phyloP scores from a whole-genome alignment of 352 stramenopile species.

The Pythium phragmitis region DNA sequence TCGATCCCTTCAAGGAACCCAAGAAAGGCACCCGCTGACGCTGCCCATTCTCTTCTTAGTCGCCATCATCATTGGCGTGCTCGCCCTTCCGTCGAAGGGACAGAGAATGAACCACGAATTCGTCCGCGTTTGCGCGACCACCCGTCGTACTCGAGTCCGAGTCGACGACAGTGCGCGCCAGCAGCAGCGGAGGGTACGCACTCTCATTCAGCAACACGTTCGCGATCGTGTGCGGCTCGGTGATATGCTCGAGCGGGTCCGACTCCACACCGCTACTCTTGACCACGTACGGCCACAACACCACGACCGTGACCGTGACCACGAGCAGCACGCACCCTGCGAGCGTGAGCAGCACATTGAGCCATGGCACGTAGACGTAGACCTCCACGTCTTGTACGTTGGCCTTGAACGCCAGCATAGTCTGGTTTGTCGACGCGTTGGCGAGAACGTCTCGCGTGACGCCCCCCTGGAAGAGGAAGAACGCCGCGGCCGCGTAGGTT shows the following conservation, averaged over 20 bases:
- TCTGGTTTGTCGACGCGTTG: background rate
- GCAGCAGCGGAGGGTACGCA: background rate
- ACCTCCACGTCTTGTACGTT: background rate
- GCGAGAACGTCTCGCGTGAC: constrained; percentile 1
- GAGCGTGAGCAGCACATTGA: constrained; percentile 1
- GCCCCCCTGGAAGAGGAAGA: constrained; percentile 1
- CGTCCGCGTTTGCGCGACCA: background rate
- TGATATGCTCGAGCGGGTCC: background rate
- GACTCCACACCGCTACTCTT: background rate
- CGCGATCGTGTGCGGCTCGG: background rate
- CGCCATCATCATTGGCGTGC: background rate
- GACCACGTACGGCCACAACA: background rate
- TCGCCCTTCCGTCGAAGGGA: background rate
- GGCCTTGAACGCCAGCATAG: background rate
- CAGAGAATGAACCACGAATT: background rate
- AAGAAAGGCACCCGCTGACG: too few species aligned
- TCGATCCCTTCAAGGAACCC: too few species aligned
- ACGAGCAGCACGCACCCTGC: background rate
- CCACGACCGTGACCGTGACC: background rate
- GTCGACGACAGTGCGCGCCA: background rate
- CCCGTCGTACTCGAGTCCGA: background rate
- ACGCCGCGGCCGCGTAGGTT: background rate
- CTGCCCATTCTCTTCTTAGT: too few species aligned
- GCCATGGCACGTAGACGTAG: constrained; percentile 5
- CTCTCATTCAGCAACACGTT: background rate